A percentile compares a stretch with the other conserved stretches of the same genome.
Evolutionary conservation across 2,329 filamentous ascomycete species (phyloP).

Genomic region (Camptophora hylomeconis): DNA sequence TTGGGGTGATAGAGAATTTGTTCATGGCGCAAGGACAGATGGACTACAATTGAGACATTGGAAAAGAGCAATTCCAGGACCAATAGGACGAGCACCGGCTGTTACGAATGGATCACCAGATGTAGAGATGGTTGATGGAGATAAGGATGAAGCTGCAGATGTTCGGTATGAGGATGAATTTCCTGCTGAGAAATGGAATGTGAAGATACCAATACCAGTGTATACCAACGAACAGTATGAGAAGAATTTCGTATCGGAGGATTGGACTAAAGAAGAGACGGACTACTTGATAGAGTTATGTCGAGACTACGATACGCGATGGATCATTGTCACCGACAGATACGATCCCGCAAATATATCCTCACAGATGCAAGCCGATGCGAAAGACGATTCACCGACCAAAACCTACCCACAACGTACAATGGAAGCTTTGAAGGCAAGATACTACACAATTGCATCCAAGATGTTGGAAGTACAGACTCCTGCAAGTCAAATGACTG

Average conservation of each 20-base stretch:
- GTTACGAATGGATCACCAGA: conserved; percentile 20
- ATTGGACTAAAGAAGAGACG: conserved; percentile 89
- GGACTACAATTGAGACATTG: conserved; percentile 65
- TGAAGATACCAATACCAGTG: conserved; percentile 61
- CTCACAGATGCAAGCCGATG: no score
- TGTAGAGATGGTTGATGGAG: conserved; percentile 17
- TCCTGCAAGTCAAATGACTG: conserved; percentile 75
- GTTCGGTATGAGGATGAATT: conserved; percentile 32
- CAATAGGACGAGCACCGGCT: conserved; percentile 6
- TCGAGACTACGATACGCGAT: conserved; percentile 71
- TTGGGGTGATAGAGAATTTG: conserved; percentile 41
- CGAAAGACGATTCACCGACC: conserved; percentile 19
- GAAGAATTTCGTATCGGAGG: conserved; percentile 54
- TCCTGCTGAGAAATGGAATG: conserved; percentile 75
- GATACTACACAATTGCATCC: conserved; percentile 79
- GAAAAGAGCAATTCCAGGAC: conserved; percentile 46
- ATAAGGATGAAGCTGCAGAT: conserved; percentile 24
- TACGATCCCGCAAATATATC: conserved; percentile 50
- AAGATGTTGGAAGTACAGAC: conserved; percentile 71
- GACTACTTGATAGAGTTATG: conserved; percentile 73
- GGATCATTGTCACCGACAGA: conserved; percentile 83
- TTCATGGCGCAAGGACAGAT: conserved; percentile 64
- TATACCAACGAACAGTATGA: conserved; percentile 85
- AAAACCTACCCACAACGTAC: conserved; percentile 40
- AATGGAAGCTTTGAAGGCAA: conserved; percentile 80